Percentiles rank a stretch among this genome's conserved stretches.
Evolutionary conservation across 169 alveolate species (phyloP).

Genomic region (Plasmodium knowlesi): DNA sequence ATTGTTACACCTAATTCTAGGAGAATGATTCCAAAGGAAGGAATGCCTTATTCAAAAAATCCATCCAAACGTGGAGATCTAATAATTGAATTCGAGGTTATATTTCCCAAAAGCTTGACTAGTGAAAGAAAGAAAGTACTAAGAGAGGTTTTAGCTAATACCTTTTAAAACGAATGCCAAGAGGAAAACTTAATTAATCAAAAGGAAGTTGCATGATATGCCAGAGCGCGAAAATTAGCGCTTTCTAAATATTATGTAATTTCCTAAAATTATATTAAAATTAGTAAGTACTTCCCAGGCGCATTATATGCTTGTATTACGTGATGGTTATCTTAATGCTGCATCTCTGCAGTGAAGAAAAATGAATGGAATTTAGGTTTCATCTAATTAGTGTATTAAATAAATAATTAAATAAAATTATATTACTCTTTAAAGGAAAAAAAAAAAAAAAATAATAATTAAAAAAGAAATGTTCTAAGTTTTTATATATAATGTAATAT

Average conservation of each 20-base stretch:
- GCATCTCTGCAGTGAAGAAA: background rate
- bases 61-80: slow-evolving; percentile 86
- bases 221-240: background rate
- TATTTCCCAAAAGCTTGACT: slow-evolving; percentile 83
- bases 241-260: background rate
- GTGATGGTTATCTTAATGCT: background rate
- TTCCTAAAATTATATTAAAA: background rate
- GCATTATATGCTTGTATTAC: background rate
- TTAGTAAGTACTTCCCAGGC: background rate
- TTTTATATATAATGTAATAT: background rate
- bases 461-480: background rate
- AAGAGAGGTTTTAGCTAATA: background rate
- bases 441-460: background rate
- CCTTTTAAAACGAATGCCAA: background rate
- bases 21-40: slow-evolving; percentile 85
- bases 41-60: slow-evolving; percentile 82
- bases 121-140: slow-evolving; percentile 80
- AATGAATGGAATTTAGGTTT: background rate
- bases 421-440: background rate
- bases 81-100: slow-evolving; percentile 84
- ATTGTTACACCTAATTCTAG: slow-evolving; percentile 85
- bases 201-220: background rate
- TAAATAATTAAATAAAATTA: background rate
- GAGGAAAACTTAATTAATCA: background rate
- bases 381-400: background rate